Base-by-base conservation (phyloP, 768 basidiomycete genomes). In the Sarcomyxa edulis region DNA sequence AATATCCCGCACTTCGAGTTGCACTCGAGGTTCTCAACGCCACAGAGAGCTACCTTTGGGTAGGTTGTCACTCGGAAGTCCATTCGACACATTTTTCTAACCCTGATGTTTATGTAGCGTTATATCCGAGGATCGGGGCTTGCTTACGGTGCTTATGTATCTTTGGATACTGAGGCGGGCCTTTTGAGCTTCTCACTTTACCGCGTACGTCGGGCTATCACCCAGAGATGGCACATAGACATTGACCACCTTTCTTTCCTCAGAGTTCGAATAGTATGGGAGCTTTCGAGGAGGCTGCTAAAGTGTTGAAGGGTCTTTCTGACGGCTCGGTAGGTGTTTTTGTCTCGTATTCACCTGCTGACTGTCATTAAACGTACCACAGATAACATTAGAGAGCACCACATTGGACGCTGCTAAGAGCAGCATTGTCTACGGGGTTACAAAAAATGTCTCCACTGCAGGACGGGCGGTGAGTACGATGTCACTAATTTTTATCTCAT, bases 11-110 rank as follows among this genome's bases (percentile, higher is more conserved):
- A n/a, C 62, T 95, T 19, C 74, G 82, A 15, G 74, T 98, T n/a
- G 81, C 93, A 4, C 62, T 81, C 2, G 87, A 94, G 48, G 78
- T 92, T 11, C 66, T 99, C 35, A 96, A 96, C 49, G 94, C 91
- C 9, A 81, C 90, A 7, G 96, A 98, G 65, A 87, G 90, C 47
- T 96, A 83, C 56, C 76, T 97, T 40, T 98, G 95, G 95, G 88
- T 90, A 59, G 11, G 43, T 25, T n/a, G n/a, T n/a, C 0, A 25
- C n/a, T 7, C 11, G 14, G 7, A 38, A 34, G 31, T 11, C 35
- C n/a, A 20, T 38, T 15, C 11, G 15, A n/a, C 8, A 27, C 6
- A 31, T 19, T 34, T 36, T 12, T 6, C 8, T 31, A n/a, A 26
- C 14, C 6, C 18, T 15, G 9, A 27, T 3, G 11, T 14, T 24